Conservation (phyloP, 805 yeast genomes). For the Cyberlindnera samutprakarnensis region DNA sequence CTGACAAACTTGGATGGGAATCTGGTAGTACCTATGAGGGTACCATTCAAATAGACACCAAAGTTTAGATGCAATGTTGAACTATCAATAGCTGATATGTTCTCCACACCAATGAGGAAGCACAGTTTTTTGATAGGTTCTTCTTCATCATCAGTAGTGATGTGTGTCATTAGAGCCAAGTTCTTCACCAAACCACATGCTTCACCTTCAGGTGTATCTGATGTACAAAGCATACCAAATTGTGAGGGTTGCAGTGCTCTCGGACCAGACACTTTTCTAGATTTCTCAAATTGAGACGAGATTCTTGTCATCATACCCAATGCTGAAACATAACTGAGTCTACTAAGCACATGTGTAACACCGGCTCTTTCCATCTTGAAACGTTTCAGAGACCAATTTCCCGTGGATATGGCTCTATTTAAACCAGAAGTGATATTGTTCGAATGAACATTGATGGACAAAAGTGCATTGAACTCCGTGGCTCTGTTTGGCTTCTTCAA, state of each 20-base stretch:
- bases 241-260: conserved; percentile 98
- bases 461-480: conserved; percentile 87
- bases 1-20: conserved; percentile 78
- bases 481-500: conserved; percentile 91
- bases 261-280: conserved; percentile 97
- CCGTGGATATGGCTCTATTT: conserved; percentile 95
- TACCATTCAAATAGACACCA: conserved; percentile 91
- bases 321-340: conserved; percentile 89
- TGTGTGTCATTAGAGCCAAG: conserved; percentile 96
- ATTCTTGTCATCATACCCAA: conserved; percentile 99
- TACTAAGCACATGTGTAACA: conserved; percentile 91
- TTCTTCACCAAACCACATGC: conserved; percentile 98
- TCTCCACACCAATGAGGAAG: conserved; percentile 82
- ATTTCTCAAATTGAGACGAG: conserved; percentile 97
- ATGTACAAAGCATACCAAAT: conserved; percentile 97
- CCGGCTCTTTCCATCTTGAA: conserved; percentile 99
- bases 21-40: conserved; percentile 82
- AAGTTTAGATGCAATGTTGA: conserved; percentile 74
- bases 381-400: conserved; percentile 97
- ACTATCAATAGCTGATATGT: conserved; percentile 72
- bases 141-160: conserved; percentile 97
- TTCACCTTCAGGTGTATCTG: conserved; percentile 99
- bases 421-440: conserved; percentile 90
- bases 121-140: conserved; percentile 76
- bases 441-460: conserved; percentile 85